phyloP scores from a whole-genome alignment of 331 rosid genomes.

The Stylosanthes scabra region DNA sequence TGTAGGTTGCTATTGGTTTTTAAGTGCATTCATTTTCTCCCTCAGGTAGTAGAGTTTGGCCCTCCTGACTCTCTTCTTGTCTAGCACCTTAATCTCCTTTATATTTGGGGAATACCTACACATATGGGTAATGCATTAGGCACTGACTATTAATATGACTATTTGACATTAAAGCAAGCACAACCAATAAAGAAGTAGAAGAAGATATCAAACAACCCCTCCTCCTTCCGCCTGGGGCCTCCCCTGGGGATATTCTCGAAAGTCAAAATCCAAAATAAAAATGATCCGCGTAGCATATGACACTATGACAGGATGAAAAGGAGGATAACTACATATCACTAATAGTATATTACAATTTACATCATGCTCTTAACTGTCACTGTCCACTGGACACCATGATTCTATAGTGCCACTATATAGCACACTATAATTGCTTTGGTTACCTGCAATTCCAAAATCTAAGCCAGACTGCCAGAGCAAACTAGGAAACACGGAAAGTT shows the following conservation, averaged over 20 bases:
- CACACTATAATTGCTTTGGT: too few relatives aligned
- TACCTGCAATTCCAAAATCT: neutral
- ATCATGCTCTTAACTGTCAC: too few relatives aligned
- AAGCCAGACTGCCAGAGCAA: neutral
- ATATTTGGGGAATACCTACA: constrained; percentile 98
- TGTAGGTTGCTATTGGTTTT: constrained; percentile 49
- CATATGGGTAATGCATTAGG: neutral
- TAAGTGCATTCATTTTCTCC: constrained; percentile 90
- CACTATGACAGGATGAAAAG: constrained; percentile 19
- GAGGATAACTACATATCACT: neutral
- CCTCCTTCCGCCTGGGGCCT: neutral
- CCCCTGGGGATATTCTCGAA: neutral
- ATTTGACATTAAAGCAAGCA: neutral
- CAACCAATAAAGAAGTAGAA: neutral
- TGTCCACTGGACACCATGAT: too few relatives aligned
- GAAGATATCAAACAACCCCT: neutral
- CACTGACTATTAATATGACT: constrained; percentile 18
- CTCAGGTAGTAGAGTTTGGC: constrained; percentile 95
- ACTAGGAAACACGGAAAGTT: neutral
- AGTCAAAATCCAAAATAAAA: constrained; percentile 12
- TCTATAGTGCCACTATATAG: too few relatives aligned
- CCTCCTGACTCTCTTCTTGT: constrained; percentile 92
- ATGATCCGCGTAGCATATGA: neutral
- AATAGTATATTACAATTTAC: neutral
- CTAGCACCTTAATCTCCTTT: constrained; percentile 96